Evolutionary conservation across 106 monocot species (phyloP), one percentile per base, ranked within the genome.

Genomic region (Narthecium ossifragum): DNA sequence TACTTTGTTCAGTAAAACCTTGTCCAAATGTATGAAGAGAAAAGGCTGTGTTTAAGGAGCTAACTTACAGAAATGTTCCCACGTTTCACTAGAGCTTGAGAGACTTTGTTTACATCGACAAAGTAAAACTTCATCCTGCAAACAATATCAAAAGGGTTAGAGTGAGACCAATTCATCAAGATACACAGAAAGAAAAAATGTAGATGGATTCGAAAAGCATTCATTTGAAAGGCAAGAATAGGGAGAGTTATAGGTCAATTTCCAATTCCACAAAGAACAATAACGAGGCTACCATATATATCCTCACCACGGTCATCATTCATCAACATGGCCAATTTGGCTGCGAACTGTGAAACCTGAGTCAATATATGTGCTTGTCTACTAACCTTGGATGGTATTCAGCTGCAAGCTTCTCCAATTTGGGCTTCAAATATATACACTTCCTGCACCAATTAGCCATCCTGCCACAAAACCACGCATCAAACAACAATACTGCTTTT

Each of bases 401-500:
- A 12, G 75, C 89, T 27, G 93, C 85, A 40, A 93, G 82, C 53
- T 93, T 89, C 70, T 93, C 85, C 65, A 93, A 26, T 41, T 85
- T 93, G 34, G 93, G 93, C 76, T 85, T 88, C 76, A 93, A 49
- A 59, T 88, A 93, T 27, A 93, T 93, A 63, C 93, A 93, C 72
- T 93, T 93, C 55, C 93, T 73, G 50, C 93, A 93, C 88, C 93
- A 93, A 50, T 70, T 36, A 30, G 93, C 93, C 71, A 93, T 80
- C 89, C 93, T 93, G 34, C 11, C 6, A 36, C 39, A 15, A 62
- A 54, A 66, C 39, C 6, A 65, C n/a, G n/a, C n/a, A n/a, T n/a
- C n/a, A n/a, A n/a, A n/a, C n/a, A n/a, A n/a, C n/a, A n/a, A n/a
- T n/a, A n/a, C n/a, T n/a, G n/a, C n/a, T n/a, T n/a, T n/a, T n/a